Conservation (phyloP, 2,329 filamentous ascomycete species). For the Zymoseptoria brevis region DNA sequence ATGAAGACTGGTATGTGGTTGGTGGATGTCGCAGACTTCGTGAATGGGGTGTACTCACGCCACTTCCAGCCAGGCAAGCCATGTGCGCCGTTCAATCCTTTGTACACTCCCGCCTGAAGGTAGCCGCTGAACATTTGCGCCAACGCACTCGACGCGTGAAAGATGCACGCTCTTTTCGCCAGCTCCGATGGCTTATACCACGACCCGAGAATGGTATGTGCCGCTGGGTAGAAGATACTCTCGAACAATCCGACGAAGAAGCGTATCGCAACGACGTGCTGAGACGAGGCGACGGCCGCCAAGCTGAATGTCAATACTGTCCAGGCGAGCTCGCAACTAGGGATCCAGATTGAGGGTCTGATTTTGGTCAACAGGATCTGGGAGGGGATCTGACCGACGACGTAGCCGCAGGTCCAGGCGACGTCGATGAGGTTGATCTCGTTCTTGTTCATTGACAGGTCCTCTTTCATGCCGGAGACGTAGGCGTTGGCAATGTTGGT, state of each 20-base stretch:
- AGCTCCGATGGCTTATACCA: constrained; percentile 46
- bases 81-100: constrained; percentile 37
- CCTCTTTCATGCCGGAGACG: constrained; percentile 46
- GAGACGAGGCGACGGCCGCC: constrained; percentile 34
- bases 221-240: constrained; percentile 46
- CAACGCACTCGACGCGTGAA: constrained; percentile 42
- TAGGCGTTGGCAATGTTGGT: constrained; percentile 37
- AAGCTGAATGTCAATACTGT: constrained; percentile 42
- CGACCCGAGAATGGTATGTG: constrained; percentile 45
- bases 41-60: constrained; percentile 4
- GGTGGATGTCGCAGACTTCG: not conserved
- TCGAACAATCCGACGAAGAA: constrained; percentile 46
- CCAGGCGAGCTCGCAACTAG: constrained; percentile 43
- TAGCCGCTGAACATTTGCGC: constrained; percentile 45
- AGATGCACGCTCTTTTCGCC: constrained; percentile 46
- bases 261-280: constrained; percentile 40
- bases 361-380: constrained; percentile 43
- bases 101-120: constrained; percentile 47
- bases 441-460: constrained; percentile 46
- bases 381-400: constrained; percentile 16
- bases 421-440: constrained; percentile 50
- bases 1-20: not conserved
- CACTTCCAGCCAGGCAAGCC: constrained; percentile 44
- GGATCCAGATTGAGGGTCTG: constrained; percentile 43
- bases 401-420: constrained; percentile 53